Percentiles rank a stretch among this genome's conserved stretches.
Evolutionary conservation across 1,139 yeast species (phyloP).

Genomic region (Suhomyces chickasaworum): DNA sequence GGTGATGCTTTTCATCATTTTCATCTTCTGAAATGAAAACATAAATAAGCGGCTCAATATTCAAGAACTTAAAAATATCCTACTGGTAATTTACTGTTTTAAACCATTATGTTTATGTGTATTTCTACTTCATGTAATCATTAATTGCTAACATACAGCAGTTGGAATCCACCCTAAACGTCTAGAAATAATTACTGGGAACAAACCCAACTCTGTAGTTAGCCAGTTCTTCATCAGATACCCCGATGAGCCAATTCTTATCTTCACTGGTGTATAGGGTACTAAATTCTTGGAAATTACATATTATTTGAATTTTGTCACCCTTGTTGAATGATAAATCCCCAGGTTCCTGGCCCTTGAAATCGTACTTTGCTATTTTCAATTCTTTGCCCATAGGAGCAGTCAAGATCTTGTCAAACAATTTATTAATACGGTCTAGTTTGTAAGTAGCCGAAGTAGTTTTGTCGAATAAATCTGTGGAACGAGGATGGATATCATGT

Average conservation of each 20-base stretch:
- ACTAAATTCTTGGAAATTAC: constrained; percentile 34
- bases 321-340: constrained; percentile 43
- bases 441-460: constrained; percentile 28
- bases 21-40: no score
- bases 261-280: constrained; percentile 25
- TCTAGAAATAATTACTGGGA: constrained; percentile 37
- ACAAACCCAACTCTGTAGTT: constrained; percentile 42
- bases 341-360: constrained; percentile 39
- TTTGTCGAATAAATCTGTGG: constrained; percentile 15
- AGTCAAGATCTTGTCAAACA: constrained; percentile 24
- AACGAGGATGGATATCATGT: constrained; percentile 13
- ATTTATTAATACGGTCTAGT: constrained; percentile 27
- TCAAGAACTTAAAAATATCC: no score
- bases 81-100: no score
- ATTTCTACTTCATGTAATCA: background rate
- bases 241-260: constrained; percentile 42
- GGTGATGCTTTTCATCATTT: no score
- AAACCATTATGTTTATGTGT: background rate
- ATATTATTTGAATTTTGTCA: constrained; percentile 36
- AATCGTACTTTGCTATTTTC: constrained; percentile 31
- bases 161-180: background rate
- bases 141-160: background rate
- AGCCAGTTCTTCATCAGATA: constrained; percentile 12
- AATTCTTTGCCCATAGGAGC: constrained; percentile 13
- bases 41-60: no score